Percentiles rank a stretch among this genome's conserved stretches.
These are phyloP conservation scores for Dalbergia cochinchinensis DNA, from an alignment of 306 rosid species.

Conservation along the genomic window DNA sequence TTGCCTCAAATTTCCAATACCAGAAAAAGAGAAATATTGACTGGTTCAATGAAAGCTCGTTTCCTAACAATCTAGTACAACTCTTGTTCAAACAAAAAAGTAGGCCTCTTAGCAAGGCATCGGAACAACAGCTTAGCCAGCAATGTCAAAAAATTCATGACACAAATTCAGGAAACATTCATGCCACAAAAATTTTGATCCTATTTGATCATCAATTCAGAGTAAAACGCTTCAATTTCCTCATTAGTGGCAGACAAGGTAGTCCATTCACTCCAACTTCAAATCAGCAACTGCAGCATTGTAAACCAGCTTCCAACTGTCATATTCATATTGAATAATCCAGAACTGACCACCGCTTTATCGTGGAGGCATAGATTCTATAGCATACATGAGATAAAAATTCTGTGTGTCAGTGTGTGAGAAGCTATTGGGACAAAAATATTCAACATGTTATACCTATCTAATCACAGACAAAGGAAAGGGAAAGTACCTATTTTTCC, in stretches of 20 bases:
- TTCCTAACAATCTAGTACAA: not conserved
- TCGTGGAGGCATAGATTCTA: not conserved
- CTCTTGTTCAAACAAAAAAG: not conserved
- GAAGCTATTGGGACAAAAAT: constrained; percentile 9
- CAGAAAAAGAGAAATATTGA: not conserved
- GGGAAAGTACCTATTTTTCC: constrained; percentile 58
- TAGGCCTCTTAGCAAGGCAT: not conserved
- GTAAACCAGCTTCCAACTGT: constrained; percentile 24
- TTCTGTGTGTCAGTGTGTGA: not conserved
- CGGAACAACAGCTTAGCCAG: not conserved
- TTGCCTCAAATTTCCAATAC: not conserved
- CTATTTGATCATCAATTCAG: not conserved
- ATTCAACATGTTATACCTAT: not conserved
- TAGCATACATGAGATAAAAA: not conserved
- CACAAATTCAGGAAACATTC: not conserved
- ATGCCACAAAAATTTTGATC: not conserved
- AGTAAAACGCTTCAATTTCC: not conserved
- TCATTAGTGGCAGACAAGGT: constrained; percentile 18
- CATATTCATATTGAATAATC: constrained; percentile 34
- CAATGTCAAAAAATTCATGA: not conserved
- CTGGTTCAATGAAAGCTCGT: not conserved
- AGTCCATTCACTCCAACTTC: constrained; percentile 17
- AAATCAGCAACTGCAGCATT: constrained; percentile 29
- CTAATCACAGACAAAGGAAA: constrained; percentile 13
- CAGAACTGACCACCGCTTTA: not conserved